Base-by-base conservation (phyloP, 2,329 filamentous ascomycete species). In the Nemania bipapillata region DNA sequence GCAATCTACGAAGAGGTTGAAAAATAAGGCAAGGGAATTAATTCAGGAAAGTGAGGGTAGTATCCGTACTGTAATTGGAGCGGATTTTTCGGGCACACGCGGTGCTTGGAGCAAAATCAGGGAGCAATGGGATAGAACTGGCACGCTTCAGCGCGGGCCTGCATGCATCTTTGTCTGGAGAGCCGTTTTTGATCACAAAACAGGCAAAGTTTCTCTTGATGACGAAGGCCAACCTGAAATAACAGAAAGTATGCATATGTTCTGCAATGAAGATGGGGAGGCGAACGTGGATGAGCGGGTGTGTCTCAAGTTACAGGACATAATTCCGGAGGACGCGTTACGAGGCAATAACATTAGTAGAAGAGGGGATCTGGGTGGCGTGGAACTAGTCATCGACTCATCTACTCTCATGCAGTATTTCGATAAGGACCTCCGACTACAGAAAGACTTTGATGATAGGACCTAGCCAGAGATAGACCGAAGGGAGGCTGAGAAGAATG, bases 11-110 rank as follows among this genome's bases (percentile, higher is more conserved):
- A 45, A 42, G 24, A 30, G 24, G 7, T 45, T 62, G 58, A 22
- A 49, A 22, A 24, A 45, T 9, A 62, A 53, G 49, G 58, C 58
- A 30, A 54, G 2, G 17, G 58, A 53, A 11, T 62, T 42, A 22
- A 61, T 61, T 28, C 58, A 54, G 17, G 58, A 45, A 62, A 62
- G 32, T 20, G 49, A 11, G 6, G 58, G 49, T 3, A 17, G 30
- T 15, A 62, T 62, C 32, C 58, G 58, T 30, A 62, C 58, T 22
- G 58, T 62, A 17, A 24, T 62, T 28, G 58, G 58, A 22, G 20
- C 54, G 9, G 58, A 62, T 45, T 62, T 62, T 26, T 62, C 49
- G 4, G 47, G 58, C 24, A 54, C 58, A 20, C 32, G 22, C 24
- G 24, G 17, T n/a, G 42, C 35, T 54, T 62, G 59, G 59, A 35